Evolutionary conservation across 2,329 filamentous ascomycete genomes (phyloP), one percentile per base, ranked within the genome.

Genomic region (Volutella citrinella): DNA sequence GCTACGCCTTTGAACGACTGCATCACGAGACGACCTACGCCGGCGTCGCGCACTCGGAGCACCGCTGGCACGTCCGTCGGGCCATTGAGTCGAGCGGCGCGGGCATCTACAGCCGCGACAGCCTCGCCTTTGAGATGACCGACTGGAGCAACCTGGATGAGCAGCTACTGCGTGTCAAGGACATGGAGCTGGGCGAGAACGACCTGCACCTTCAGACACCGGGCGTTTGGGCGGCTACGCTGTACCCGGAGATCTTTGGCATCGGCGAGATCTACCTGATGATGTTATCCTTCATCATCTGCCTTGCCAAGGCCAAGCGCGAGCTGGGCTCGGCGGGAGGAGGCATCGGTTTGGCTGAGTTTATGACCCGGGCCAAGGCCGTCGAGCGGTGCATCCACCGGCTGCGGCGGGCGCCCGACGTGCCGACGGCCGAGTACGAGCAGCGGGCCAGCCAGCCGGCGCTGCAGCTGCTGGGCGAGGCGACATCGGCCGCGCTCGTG

Each of bases 161-260:
- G 8, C 37, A 48, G 3, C 47, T 47, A 30, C 24, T 40, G 0
- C 45, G 32, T 8, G 20, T 42, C 2, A 47, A 47, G 2, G 34
- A 30, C 0, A 37, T 45, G 4, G 29, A 32, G 8, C 44, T 45
- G 6, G 45, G 45, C 1, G 45, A 47, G n/a, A 47, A 47, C 7
- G 45, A 47, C 4, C 16, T 47, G 3, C 45, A 47, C 10, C 37
- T 47, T 0, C 31, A 47, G 5, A 19, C 32, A 12, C 45, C 45
- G 1, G 45, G 45, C 0, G 42, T 47, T 4, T 47, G 45, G 45
- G 42, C 45, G 1, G 45, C 44, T 0, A 47, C 45, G 0, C 30
- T 48, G 0, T 47, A 47, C 10, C 45, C 45, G 0, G 45, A 47
- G 11, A 47, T 47, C 6, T 47, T 47, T 12, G 45, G 45, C 0